These are phyloP conservation scores for Aristolochia contorta DNA, from an alignment of 164 flowering plant genomes.

Conservation along the genomic window DNA sequence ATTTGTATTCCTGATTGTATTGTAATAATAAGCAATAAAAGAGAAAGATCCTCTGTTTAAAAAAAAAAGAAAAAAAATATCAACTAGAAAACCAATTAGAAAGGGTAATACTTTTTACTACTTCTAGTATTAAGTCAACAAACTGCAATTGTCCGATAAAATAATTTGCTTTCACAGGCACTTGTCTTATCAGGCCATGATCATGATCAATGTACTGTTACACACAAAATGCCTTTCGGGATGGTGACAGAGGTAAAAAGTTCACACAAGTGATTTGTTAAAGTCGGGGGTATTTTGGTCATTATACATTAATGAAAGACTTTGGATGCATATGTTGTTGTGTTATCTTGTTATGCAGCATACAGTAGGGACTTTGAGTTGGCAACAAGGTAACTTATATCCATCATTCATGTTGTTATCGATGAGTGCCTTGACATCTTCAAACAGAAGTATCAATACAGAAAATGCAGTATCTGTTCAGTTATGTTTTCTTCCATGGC, in stretches of 20 bases:
- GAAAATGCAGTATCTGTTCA: slow-evolving; percentile 35
- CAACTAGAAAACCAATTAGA: too few species aligned
- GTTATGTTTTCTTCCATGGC: slow-evolving; percentile 81
- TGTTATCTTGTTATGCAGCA: slow-evolving; percentile 39
- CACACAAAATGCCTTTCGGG: slow-evolving; percentile 44
- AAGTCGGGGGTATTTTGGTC: too few species aligned
- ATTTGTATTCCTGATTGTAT: too few species aligned
- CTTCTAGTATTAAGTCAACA: not conserved
- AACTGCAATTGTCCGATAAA: not conserved
- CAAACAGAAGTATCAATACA: slow-evolving; percentile 24
- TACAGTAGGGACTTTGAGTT: slow-evolving; percentile 85
- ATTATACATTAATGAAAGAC: too few species aligned
- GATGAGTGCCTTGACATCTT: slow-evolving; percentile 21
- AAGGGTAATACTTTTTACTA: not conserved
- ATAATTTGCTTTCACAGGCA: slow-evolving; percentile 28
- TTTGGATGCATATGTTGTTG: not conserved
- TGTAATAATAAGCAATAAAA: too few species aligned
- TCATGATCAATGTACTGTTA: slow-evolving; percentile 88
- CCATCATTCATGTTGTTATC: slow-evolving; percentile 95
- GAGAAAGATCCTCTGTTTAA: too few species aligned
- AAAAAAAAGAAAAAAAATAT: too few species aligned
- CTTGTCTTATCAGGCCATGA: slow-evolving; percentile 91
- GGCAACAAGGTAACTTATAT: slow-evolving; percentile 94
- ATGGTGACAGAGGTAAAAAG: slow-evolving; percentile 51
- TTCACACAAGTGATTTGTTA: too few species aligned